phyloP scores from a whole-genome alignment of 768 basidiomycete species.

The Epithele typhae region DNA sequence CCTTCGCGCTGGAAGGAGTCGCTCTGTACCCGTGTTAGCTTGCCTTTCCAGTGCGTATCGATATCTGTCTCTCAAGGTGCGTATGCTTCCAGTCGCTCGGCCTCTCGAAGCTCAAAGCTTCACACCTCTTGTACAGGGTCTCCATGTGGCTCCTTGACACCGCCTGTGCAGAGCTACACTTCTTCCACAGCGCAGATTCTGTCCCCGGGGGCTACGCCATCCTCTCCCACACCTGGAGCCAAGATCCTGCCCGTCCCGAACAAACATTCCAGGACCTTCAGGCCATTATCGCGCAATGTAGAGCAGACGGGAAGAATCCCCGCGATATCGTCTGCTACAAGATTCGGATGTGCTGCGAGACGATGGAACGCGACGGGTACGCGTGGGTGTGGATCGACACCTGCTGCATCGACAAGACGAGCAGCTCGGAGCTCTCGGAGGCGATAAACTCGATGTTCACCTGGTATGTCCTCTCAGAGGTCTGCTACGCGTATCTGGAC shows the following conservation, averaged over 20 bases:
- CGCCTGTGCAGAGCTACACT: background rate
- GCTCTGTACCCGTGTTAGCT: too few relatives aligned
- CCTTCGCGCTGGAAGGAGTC: too few relatives aligned
- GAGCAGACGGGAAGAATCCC: too few relatives aligned
- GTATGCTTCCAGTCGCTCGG: too few relatives aligned
- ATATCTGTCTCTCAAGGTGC: too few relatives aligned
- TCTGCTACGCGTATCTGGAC: conserved; percentile 9
- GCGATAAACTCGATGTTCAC: conserved; percentile 13
- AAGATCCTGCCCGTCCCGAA: too few relatives aligned
- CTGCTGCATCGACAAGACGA: conserved; percentile 11
- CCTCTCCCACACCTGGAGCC: background rate
- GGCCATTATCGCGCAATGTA: background rate
- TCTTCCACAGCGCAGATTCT: background rate
- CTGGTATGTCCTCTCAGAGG: conserved; percentile 1
- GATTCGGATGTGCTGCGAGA: conserved; percentile 3
- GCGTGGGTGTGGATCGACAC: conserved; percentile 10
- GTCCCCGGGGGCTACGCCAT: background rate
- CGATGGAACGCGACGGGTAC: conserved; percentile 1
- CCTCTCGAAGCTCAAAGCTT: too few relatives aligned
- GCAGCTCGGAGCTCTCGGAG: conserved; percentile 13
- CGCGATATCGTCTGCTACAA: background rate
- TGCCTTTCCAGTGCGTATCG: too few relatives aligned
- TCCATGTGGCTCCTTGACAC: background rate
- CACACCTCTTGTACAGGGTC: too few relatives aligned
- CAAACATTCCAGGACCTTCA: background rate